Percentiles rank a stretch among this genome's conserved stretches.
These are phyloP conservation scores for Cardamine resedifolia DNA, from an alignment of 345 rosid species.

Conservation along the genomic window DNA sequence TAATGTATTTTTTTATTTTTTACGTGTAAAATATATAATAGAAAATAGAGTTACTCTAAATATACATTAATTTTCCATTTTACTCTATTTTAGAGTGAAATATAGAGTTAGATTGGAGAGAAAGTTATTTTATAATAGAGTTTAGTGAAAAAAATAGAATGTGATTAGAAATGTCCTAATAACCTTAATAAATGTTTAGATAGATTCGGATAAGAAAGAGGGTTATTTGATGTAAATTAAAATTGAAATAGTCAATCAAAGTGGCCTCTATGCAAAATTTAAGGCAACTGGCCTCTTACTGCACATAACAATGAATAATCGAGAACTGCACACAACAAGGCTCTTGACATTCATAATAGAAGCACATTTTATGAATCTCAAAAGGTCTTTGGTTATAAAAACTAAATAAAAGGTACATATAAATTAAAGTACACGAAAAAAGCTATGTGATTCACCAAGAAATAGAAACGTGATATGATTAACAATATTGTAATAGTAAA, in stretches of 20 bases:
- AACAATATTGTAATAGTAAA: not conserved
- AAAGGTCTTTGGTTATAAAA: not conserved
- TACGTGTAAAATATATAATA: too few species aligned
- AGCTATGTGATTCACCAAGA: not conserved
- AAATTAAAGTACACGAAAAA: not conserved
- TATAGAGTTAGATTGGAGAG: too few species aligned
- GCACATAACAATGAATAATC: constrained; percentile 9
- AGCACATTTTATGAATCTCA: not conserved
- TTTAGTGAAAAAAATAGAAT: too few species aligned
- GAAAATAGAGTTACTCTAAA: too few species aligned
- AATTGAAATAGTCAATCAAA: not conserved
- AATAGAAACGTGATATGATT: not conserved
- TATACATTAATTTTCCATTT: too few species aligned
- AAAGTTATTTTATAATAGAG: too few species aligned
- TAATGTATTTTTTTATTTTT: too few species aligned
- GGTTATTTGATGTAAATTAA: not conserved
- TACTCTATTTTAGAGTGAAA: too few species aligned
- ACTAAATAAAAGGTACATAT: not conserved
- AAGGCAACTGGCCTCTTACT: not conserved
- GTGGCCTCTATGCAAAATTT: constrained; percentile 12
- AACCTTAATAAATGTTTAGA: not conserved
- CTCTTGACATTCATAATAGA: not conserved
- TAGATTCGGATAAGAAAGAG: not conserved
- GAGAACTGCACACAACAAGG: not conserved
- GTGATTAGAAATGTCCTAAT: too few species aligned